Evolutionary conservation across 208 protist species (phyloP).

Genomic region (Trypanosoma caninum): DNA sequence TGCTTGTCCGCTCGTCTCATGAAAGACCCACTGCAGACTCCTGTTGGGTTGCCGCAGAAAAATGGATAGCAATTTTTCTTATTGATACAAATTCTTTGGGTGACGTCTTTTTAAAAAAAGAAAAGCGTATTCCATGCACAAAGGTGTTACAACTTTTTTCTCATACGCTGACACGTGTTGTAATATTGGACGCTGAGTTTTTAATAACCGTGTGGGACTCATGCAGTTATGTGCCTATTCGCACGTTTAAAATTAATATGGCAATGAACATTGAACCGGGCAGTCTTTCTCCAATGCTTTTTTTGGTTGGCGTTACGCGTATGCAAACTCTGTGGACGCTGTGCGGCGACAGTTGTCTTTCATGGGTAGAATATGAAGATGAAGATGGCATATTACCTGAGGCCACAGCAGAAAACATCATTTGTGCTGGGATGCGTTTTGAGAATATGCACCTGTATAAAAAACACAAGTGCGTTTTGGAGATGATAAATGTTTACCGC

Average conservation of each 20-base stretch:
- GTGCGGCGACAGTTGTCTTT: neutral
- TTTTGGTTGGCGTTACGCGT: neutral
- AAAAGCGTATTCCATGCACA: constrained; percentile 15
- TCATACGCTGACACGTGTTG: constrained; percentile 6
- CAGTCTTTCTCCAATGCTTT: neutral
- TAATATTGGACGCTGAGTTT: constrained; percentile 17
- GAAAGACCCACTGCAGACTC: neutral
- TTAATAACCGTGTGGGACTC: constrained; percentile 26
- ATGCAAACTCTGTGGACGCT: constrained; percentile 8
- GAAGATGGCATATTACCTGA: neutral
- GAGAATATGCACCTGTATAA: constrained; percentile 4
- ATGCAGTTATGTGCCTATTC: constrained; percentile 2
- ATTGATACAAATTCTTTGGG: neutral
- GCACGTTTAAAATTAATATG: constrained; percentile 20
- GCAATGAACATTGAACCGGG: constrained; percentile 6
- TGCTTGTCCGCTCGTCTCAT: neutral
- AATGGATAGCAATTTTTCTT: constrained; percentile 22
- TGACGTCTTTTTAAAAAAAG: constrained; percentile 3
- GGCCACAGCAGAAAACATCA: neutral
- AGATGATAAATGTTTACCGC: constrained; percentile 22
- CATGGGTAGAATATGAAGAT: constrained; percentile 8
- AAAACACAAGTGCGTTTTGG: constrained; percentile 8
- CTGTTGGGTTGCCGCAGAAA: constrained; percentile 13
- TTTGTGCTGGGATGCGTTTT: neutral
- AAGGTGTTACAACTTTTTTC: constrained; percentile 7